phyloP scores from a whole-genome alignment of 805 yeast genomes.

The Kuraishia molischiana region DNA sequence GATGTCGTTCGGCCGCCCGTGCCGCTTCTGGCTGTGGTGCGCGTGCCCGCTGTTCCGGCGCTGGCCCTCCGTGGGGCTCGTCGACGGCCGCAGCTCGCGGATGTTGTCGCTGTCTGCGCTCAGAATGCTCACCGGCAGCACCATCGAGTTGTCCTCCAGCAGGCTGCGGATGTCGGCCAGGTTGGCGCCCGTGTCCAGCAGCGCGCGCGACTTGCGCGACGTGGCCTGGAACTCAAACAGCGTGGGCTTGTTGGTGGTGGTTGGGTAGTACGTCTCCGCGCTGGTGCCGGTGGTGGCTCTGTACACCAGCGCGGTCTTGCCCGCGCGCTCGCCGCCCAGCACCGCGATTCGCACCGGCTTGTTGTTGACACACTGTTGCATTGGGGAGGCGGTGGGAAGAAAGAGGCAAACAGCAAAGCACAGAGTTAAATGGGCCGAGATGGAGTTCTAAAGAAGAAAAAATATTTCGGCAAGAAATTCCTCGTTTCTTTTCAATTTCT shows the following conservation, averaged over 20 bases:
- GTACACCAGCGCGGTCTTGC: slow-evolving; percentile 51
- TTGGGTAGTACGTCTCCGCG: slow-evolving; percentile 69
- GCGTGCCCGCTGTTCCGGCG: slow-evolving; percentile 7
- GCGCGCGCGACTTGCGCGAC: slow-evolving; percentile 4
- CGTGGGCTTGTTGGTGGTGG: slow-evolving; percentile 44
- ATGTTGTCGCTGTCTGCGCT: slow-evolving; percentile 4
- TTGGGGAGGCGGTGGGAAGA: neutral
- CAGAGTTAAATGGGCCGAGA: too few relatives aligned
- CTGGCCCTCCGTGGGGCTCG: neutral
- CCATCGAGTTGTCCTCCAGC: neutral
- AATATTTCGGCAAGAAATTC: too few relatives aligned
- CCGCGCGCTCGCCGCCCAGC: slow-evolving; percentile 48
- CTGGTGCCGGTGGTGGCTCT: slow-evolving; percentile 36
- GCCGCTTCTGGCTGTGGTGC: slow-evolving; percentile 10
- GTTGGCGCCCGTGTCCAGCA: neutral
- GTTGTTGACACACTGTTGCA: slow-evolving; percentile 1
- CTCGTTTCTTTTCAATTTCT: too few relatives aligned
- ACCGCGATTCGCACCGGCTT: slow-evolving; percentile 49
- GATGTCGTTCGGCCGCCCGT: too few relatives aligned
- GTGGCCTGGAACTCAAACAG: slow-evolving; percentile 34
- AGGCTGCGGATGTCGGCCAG: neutral
- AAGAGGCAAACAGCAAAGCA: too few relatives aligned
- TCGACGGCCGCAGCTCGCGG: neutral
- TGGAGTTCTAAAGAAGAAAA: too few relatives aligned
- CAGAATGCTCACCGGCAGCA: slow-evolving; percentile 2